Conservation (phyloP, 2,329 filamentous ascomycete species). For the Fusarium euwallaceae region DNA sequence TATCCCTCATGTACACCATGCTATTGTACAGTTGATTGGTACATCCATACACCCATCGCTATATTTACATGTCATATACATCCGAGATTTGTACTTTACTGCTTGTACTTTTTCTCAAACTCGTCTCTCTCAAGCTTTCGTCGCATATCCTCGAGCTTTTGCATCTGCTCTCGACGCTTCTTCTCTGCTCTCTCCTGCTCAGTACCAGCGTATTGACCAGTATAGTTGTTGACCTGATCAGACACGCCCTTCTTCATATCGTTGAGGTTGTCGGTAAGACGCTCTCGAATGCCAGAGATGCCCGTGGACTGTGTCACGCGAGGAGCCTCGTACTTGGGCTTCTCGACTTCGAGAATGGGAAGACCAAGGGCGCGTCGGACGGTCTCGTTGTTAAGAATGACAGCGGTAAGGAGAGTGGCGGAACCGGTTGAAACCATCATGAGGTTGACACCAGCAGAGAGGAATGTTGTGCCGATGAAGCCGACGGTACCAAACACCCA, state of each 20-base stretch:
- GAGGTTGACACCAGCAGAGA: slow-evolving; percentile 63
- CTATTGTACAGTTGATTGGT: no score
- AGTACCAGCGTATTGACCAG: slow-evolving; percentile 50
- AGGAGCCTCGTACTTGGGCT: slow-evolving; percentile 54
- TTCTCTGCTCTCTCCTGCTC: slow-evolving; percentile 53
- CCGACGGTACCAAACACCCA: slow-evolving; percentile 59
- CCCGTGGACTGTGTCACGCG: slow-evolving; percentile 42
- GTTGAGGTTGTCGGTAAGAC: slow-evolving; percentile 50
- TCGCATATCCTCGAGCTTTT: slow-evolving; percentile 53
- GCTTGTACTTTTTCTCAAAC: slow-evolving; percentile 59
- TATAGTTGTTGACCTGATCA: slow-evolving; percentile 51
- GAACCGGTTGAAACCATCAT: slow-evolving; percentile 60
- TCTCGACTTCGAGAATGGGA: slow-evolving; percentile 49
- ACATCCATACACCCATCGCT: slow-evolving; percentile 8
- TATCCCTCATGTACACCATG: no score
- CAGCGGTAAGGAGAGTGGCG: slow-evolving; percentile 53
- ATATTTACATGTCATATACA: slow-evolving; percentile 36
- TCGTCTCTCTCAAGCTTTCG: slow-evolving; percentile 53
- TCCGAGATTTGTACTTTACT: slow-evolving; percentile 20
- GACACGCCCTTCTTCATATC: slow-evolving; percentile 56
- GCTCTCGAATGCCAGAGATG: slow-evolving; percentile 48
- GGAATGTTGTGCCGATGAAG: slow-evolving; percentile 60
- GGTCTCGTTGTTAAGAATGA: slow-evolving; percentile 54
- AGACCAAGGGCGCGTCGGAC: slow-evolving; percentile 57
- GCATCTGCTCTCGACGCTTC: slow-evolving; percentile 51